Base-by-base conservation (phyloP, 129 eudicot genomes). In the Kitagawia praeruptora region DNA sequence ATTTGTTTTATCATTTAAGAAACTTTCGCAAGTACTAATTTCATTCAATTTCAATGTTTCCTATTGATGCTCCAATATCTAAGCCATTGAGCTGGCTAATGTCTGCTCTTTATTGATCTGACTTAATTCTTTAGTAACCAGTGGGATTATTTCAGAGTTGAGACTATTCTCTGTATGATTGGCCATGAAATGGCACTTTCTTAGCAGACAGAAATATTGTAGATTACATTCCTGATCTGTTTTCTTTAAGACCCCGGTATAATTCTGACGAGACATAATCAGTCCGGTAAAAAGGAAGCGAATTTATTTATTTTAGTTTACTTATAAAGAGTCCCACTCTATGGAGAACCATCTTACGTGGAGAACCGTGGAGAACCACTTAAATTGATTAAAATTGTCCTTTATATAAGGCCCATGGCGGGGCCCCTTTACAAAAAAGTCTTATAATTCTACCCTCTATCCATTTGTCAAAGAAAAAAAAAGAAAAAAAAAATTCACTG, bases 41-140 rank as follows among this genome's bases (percentile, higher is more conserved):
- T 82, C 56, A 72, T 70, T 77, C 78, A 87, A 75, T 71, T 37
- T 47, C 13, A 46, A 74, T 86, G 87, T 86, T 83, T 67, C 83
- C 87, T 82, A 42, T 14, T 41, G 39, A 77, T 84, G 84, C 82
- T 84, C 79, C 81, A 87, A 75, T 83, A 51, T 77, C 84, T 74
- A 61, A 82, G 64, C 84, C 63, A 84, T 77, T 90, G 88, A 84
- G 87, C 84, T 87, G 89, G 88, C 84, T 83, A 61, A 39, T 83
- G 85, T 80, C 89, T 87, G 83, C 81, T 84, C 86, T 87, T 87
- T 83, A 86, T 85, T 84, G 66, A 81, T 77, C 83, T 80, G 48
- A 77, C 80, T 83, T 74, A 25, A 74, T 74, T 85, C 86, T 87
- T 81, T 66, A 61, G 69, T 13, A 25, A 61, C 34, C 77, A 38